Evolutionary conservation across 2,329 filamentous ascomycete genomes (phyloP), one percentile per base, ranked within the genome.

Genomic region (Calycina marina): DNA sequence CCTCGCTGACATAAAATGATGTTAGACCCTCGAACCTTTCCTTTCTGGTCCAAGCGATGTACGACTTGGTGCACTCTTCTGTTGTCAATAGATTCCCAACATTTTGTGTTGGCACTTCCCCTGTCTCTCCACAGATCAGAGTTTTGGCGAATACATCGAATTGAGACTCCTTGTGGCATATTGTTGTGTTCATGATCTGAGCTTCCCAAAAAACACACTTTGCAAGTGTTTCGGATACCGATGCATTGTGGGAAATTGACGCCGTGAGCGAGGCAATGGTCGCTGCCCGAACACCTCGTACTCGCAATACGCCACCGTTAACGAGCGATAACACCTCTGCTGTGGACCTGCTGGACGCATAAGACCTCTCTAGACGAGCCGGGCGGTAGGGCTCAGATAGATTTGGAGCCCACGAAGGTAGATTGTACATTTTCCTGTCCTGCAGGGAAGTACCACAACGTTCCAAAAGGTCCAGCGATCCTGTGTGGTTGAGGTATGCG

Each of bases 401-500:
- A 14, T 30, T 12, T 9, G 18, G 18, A 6, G 12, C 28, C 28
- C 28, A 30, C 8, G 28, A 30, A 30, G 28, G 28, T 13, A 30
- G 14, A 22, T 8, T 8, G 20, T 8, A 22, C 20, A 22, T n/a
- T 22, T 22, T 22, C 20, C 8, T 22, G 8, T 22, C 20, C 8
- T n/a, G n/a, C 20, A 22, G 3, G 20, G n/a, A n/a, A n/a, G n/a
- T n/a, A n/a, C n/a, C n/a, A n/a, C n/a, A n/a, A n/a, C n/a, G n/a
- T n/a, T 3, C 20, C 20, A 22, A n/a, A n/a, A 22, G 8, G 8
- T 3, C 20, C 20, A 22, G 20, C 2, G 8, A 2, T 22, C n/a
- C n/a, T 8, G 8, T 2, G 20, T 3, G 3, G 3, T 22, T 22
- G 20, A 22, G 8, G 20, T 22, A 22, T 2, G 8, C 20, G 8